These are phyloP conservation scores for Ajuga chamaepitys DNA, from an alignment of 257 asterid species.

Conservation along the genomic window DNA sequence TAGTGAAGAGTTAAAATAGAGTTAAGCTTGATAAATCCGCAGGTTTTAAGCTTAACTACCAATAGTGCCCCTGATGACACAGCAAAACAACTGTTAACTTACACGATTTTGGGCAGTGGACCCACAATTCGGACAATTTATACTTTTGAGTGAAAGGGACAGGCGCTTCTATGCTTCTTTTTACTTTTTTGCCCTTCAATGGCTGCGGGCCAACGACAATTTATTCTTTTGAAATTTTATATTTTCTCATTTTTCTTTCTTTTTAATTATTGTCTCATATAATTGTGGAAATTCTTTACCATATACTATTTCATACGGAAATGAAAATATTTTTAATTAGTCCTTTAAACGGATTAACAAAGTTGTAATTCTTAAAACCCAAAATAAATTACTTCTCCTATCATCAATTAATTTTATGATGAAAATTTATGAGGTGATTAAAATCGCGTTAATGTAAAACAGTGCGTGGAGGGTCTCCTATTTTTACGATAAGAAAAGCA, in stretches of 20 bases:
- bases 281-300: too few relatives aligned
- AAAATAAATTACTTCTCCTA: too few relatives aligned
- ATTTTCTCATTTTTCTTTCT: neutral
- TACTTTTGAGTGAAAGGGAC: constrained; percentile 50
- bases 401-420: too few relatives aligned
- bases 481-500: too few relatives aligned
- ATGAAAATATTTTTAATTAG: too few relatives aligned
- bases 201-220: neutral
- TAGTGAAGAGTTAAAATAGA: constrained; percentile 25
- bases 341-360: too few relatives aligned
- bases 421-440: too few relatives aligned
- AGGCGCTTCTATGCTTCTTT: neutral
- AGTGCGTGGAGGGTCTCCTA: too few relatives aligned
- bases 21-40: constrained; percentile 16
- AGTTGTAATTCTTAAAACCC: too few relatives aligned
- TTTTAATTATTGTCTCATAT: neutral
- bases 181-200: constrained; percentile 25
- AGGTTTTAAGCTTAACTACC: constrained; percentile 12
- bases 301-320: too few relatives aligned
- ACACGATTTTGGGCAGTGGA: constrained; percentile 29
- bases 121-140: constrained; percentile 36
- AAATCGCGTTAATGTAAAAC: too few relatives aligned
- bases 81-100: constrained; percentile 10
- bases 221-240: neutral
- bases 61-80: constrained; percentile 24